phyloP scores from a whole-genome alignment of 2,329 filamentous ascomycete genomes.

The Fusarium redolens region DNA sequence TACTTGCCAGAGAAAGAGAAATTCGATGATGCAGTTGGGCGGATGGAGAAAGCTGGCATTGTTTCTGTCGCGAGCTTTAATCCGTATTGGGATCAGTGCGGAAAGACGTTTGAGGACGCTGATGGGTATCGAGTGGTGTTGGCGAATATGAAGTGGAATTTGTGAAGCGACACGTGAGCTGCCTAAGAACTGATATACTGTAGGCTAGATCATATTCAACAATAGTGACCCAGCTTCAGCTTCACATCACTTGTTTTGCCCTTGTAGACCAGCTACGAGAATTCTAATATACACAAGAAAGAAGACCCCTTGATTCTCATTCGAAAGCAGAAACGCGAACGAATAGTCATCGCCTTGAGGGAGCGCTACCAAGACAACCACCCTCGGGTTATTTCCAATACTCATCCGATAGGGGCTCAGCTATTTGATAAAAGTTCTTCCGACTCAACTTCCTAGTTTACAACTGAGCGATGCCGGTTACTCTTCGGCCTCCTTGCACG shows the following conservation, averaged over 20 bases:
- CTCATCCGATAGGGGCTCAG: fast-evolving
- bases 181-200: fast-evolving
- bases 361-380: no score
- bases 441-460: not conserved
- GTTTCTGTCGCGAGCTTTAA: not conserved
- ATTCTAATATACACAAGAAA: not conserved
- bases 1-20: not conserved
- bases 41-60: not conserved
- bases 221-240: fast-evolving
- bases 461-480: not conserved
- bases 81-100: not conserved
- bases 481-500: not conserved
- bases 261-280: not conserved
- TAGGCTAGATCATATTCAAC: fast-evolving
- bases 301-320: no score
- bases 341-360: no score
- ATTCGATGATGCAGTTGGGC: not conserved
- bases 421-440: not conserved
- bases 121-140: not conserved
- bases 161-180: not conserved
- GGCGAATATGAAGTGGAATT: not conserved
- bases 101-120: not conserved
- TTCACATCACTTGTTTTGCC: not conserved
- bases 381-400: not conserved
- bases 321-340: no score